A percentile compares a stretch with the other conserved stretches of the same genome.
These are phyloP conservation scores for Bidens hawaiensis DNA, from an alignment of 140 eudicot genomes.

Conservation along the genomic window DNA sequence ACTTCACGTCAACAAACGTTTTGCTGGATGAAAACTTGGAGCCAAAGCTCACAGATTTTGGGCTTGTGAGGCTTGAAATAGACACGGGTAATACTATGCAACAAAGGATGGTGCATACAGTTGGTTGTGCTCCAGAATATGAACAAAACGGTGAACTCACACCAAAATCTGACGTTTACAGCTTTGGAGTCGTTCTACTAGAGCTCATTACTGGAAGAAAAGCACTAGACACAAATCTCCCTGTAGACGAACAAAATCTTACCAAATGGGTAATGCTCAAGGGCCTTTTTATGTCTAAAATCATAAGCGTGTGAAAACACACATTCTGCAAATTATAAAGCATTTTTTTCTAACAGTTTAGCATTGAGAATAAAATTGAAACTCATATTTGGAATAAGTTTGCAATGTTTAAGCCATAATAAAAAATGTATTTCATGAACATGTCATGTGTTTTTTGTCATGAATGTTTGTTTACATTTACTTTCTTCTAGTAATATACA, in stretches of 20 bases:
- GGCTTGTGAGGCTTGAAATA: constrained; percentile 60
- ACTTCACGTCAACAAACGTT: constrained; percentile 54
- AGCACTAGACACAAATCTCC: constrained; percentile 61
- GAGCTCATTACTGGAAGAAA: constrained; percentile 86
- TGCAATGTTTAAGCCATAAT: not conserved
- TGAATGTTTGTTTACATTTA: too few species aligned
- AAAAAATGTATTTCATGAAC: too few species aligned
- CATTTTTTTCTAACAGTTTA: not conserved
- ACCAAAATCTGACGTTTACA: constrained; percentile 68
- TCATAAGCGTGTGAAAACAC: not conserved
- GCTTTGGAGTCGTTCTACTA: constrained; percentile 76
- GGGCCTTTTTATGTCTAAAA: not conserved
- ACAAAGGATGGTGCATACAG: constrained; percentile 48
- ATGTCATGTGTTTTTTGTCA: too few species aligned
- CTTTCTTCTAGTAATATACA: too few species aligned
- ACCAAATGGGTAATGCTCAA: constrained; percentile 66
- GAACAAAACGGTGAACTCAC: constrained; percentile 73
- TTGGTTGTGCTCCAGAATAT: constrained; percentile 85
- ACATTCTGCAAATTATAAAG: not conserved
- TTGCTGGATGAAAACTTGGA: constrained; percentile 47
- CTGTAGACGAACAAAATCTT: constrained; percentile 67
- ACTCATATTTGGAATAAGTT: not conserved
- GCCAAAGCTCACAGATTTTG: constrained; percentile 71
- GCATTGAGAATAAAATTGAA: not conserved
- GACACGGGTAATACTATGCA: constrained; percentile 37